Evolutionary conservation across 495 filamentous ascomycete genomes (phyloP).

Genomic region (Penicillium ochrochloron): DNA sequence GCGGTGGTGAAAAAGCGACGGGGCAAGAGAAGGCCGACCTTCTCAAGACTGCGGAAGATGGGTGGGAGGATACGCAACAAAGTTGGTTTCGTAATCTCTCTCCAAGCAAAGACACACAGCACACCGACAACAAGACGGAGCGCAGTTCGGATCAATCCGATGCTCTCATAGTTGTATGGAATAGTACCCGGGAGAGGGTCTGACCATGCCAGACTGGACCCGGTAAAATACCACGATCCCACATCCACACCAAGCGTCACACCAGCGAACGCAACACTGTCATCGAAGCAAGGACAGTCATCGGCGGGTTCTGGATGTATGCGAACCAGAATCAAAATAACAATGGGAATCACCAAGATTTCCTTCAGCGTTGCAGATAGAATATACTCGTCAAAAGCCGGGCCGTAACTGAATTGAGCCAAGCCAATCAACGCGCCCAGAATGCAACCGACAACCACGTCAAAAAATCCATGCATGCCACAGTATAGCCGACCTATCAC

Average conservation of each 20-base stretch:
- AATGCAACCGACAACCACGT: constrained; percentile 77
- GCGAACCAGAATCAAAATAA: constrained; percentile 76
- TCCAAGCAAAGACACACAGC: constrained; percentile 82
- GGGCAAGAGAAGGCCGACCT: constrained; percentile 74
- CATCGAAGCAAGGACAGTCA: constrained; percentile 96
- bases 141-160: constrained; percentile 64
- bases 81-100: constrained; percentile 82
- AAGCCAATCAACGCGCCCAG: constrained; percentile 72
- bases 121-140: constrained; percentile 79
- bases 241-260: constrained; percentile 81
- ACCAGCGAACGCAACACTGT: constrained; percentile 90
- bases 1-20: constrained; percentile 88
- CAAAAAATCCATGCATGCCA: constrained; percentile 97
- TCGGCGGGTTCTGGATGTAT: constrained; percentile 96
- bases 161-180: constrained; percentile 63
- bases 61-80: constrained; percentile 79
- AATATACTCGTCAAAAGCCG: constrained; percentile 69
- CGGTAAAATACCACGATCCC: constrained; percentile 79
- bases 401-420: constrained; percentile 72
- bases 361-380: constrained; percentile 51
- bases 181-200: constrained; percentile 63
- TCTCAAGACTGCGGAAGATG: constrained; percentile 84
- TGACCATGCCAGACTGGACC: constrained; percentile 58
- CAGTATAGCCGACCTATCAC: constrained; percentile 90
- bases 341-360: constrained; percentile 61